Percentiles rank a stretch among this genome's conserved stretches.
Conservation (phyloP, 345 rosid species). For the Fremontodendron californicum region DNA sequence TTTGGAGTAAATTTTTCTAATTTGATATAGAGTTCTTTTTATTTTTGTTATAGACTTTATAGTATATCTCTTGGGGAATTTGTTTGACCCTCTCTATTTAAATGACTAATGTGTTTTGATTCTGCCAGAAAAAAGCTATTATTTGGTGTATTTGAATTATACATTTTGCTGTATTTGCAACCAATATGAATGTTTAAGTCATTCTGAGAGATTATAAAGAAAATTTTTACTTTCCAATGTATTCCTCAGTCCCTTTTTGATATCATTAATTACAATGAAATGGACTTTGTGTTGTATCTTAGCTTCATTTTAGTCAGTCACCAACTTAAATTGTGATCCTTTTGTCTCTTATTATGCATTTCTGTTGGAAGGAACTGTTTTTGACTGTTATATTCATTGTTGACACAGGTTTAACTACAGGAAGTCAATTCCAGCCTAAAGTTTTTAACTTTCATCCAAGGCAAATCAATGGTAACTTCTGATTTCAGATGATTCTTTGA, state of each 20-base stretch:
- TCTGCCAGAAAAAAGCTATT: not conserved
- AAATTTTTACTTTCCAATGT: not conserved
- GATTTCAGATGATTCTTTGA: not conserved
- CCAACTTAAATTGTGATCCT: not conserved
- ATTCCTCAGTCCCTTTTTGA: not conserved
- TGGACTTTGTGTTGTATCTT: not conserved
- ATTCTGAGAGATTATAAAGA: not conserved
- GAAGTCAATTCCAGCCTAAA: constrained; percentile 2
- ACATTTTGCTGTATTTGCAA: not conserved
- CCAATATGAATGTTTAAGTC: not conserved
- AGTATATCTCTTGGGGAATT: not conserved
- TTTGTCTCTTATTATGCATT: not conserved
- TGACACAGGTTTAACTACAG: not conserved
- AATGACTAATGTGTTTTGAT: not conserved
- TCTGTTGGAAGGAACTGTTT: not conserved
- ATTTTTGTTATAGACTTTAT: not conserved
- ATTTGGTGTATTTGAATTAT: not conserved
- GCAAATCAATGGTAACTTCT: not conserved
- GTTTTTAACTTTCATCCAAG: not conserved
- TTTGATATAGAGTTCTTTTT: not conserved
- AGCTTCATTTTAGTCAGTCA: not conserved
- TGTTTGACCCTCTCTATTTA: not conserved
- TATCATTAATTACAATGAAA: not conserved
- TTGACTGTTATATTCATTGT: not conserved
- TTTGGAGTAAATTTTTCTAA: not conserved